These are phyloP conservation scores for Clathrospora elynae DNA, from an alignment of 2,329 filamentous ascomycete genomes.

Conservation along the genomic window DNA sequence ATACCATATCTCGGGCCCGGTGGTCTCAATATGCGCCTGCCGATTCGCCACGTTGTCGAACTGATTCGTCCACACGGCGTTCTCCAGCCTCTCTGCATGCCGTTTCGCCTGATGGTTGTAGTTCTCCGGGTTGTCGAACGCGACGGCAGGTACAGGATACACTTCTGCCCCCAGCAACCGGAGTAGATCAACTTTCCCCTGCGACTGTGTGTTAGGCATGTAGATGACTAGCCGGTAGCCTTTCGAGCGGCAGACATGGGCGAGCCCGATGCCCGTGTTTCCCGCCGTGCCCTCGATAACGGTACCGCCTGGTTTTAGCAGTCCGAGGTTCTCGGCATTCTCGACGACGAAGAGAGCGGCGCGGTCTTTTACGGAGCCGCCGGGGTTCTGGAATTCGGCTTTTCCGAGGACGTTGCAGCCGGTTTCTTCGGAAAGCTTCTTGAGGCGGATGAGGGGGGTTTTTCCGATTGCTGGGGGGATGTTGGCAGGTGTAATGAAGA, in stretches of 20 bases:
- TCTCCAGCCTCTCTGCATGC: slow-evolving; percentile 83
- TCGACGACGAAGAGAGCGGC: slow-evolving; percentile 92
- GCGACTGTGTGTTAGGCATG: slow-evolving; percentile 98
- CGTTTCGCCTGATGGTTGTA: slow-evolving; percentile 96
- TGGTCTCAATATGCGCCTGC: slow-evolving; percentile 93
- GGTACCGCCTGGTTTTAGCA: slow-evolving; percentile 83
- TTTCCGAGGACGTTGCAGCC: slow-evolving; percentile 95
- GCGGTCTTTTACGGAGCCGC: slow-evolving; percentile 93
- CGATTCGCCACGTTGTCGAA: slow-evolving; percentile 97
- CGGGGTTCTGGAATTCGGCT: slow-evolving; percentile 98
- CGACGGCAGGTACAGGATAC: slow-evolving; percentile 91
- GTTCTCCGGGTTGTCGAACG: slow-evolving; percentile 93
- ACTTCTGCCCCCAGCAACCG: slow-evolving; percentile 92
- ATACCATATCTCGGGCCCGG: slow-evolving; percentile 94
- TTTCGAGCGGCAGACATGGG: slow-evolving; percentile 89
- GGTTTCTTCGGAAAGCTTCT: slow-evolving; percentile 84
- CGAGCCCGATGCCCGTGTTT: slow-evolving; percentile 96
- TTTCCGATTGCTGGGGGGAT: slow-evolving; percentile 81
- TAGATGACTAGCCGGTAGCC: slow-evolving; percentile 98
- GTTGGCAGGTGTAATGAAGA: slow-evolving; percentile 20
- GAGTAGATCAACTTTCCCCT: slow-evolving; percentile 95
- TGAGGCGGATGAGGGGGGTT: slow-evolving; percentile 89
- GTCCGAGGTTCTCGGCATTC: slow-evolving; percentile 86
- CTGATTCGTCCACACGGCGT: slow-evolving; percentile 98
- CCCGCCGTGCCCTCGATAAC: slow-evolving; percentile 97